These are phyloP conservation scores for Cucumis cinereus DNA, from an alignment of 306 rosid genomes.

Conservation along the genomic window DNA sequence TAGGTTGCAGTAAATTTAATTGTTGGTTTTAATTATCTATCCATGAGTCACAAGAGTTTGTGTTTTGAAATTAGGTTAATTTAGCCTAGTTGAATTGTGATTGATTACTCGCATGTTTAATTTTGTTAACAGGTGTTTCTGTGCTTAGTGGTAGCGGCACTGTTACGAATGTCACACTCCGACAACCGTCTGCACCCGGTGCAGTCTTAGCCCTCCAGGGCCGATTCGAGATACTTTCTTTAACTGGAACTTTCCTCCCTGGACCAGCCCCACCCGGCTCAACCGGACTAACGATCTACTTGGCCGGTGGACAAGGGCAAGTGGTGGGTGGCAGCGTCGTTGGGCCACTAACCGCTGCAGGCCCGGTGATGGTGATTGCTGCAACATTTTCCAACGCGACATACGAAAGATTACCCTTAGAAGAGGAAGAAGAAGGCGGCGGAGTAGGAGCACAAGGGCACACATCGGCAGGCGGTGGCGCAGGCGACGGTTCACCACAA, in stretches of 20 bases:
- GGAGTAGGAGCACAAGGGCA: conserved; percentile 10
- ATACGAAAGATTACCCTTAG: conserved; percentile 63
- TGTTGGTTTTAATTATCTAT: neutral
- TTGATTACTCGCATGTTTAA: too few species aligned
- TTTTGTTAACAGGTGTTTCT: conserved; percentile 17
- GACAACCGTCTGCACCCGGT: conserved; percentile 46
- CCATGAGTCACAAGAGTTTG: neutral
- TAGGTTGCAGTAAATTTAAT: neutral
- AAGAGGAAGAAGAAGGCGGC: conserved; percentile 40
- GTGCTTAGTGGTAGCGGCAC: conserved; percentile 60
- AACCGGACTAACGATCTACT: conserved; percentile 58
- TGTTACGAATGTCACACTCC: conserved; percentile 53
- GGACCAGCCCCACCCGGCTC: conserved; percentile 58
- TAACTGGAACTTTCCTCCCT: conserved; percentile 57
- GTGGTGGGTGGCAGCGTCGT: conserved; percentile 69
- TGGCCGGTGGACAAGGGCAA: conserved; percentile 70
- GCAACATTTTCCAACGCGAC: conserved; percentile 75
- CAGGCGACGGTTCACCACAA: conserved; percentile 14
- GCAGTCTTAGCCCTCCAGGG: conserved; percentile 63
- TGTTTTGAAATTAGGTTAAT: neutral
- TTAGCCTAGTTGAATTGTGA: too few species aligned
- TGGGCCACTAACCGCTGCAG: conserved; percentile 57
- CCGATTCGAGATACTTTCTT: conserved; percentile 58
- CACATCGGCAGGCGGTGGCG: conserved; percentile 15
- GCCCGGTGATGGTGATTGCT: conserved; percentile 67